Evolutionary conservation across 495 filamentous ascomycete genomes (phyloP).

Genomic region (Hyaloscypha variabilis): DNA sequence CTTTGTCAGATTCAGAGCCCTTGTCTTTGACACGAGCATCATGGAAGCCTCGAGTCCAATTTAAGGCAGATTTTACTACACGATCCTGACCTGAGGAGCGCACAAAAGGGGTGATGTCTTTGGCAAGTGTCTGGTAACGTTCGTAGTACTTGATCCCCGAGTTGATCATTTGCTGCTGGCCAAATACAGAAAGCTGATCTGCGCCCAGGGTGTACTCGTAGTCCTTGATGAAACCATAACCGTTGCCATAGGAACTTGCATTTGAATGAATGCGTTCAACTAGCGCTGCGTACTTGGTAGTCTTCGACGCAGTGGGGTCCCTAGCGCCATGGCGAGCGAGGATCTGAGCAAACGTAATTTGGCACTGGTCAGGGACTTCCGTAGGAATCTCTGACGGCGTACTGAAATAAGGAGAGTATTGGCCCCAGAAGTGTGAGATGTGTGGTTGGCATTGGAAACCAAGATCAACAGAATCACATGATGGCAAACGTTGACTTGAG

Average conservation of each 20-base stretch:
- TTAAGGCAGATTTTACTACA: conserved; percentile 72
- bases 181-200: conserved; percentile 74
- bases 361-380: conserved; percentile 61
- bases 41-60: conserved; percentile 74
- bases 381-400: conserved; percentile 64
- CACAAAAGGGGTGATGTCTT: conserved; percentile 63
- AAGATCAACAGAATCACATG: conserved; percentile 59
- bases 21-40: conserved; percentile 52
- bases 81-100: conserved; percentile 70
- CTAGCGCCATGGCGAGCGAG: conserved; percentile 85
- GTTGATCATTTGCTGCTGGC: conserved; percentile 71
- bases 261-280: conserved; percentile 62
- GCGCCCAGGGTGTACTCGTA: conserved; percentile 76
- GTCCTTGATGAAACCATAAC: conserved; percentile 63
- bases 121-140: conserved; percentile 64
- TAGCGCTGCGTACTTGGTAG: conserved; percentile 53
- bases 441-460: conserved; percentile 66
- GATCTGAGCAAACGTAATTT: conserved; percentile 75
- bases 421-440: conserved; percentile 77
- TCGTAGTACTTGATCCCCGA: conserved; percentile 75
- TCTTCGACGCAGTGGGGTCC: conserved; percentile 70
- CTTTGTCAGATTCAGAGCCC: conserved; percentile 29
- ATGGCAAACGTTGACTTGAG: conserved; percentile 1
- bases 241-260: conserved; percentile 59
- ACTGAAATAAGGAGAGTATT: conserved; percentile 82